phyloP scores from a whole-genome alignment of 2,329 filamentous ascomycete species.

The Beauveria varroae region DNA sequence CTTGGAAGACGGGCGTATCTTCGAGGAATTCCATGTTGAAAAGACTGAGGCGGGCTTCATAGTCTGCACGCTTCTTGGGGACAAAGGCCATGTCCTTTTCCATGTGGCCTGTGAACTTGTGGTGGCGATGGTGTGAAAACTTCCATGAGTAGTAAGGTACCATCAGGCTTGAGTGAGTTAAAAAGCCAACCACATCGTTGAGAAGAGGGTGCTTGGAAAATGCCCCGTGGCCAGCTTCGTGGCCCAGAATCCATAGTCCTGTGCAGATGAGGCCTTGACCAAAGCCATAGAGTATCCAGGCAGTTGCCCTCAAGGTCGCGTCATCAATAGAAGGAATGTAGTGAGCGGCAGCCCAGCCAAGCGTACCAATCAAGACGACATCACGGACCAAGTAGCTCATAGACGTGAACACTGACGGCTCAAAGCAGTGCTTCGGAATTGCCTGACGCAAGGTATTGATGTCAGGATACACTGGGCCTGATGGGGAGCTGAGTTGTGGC shows the following conservation, averaged over 20 bases:
- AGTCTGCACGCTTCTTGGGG: constrained; percentile 36
- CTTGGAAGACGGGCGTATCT: constrained; percentile 52
- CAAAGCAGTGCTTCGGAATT: constrained; percentile 56
- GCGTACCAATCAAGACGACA: constrained; percentile 36
- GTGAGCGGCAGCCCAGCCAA: background rate
- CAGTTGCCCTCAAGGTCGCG: constrained; percentile 32
- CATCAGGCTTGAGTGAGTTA: constrained; percentile 56
- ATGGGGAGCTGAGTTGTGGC: background rate
- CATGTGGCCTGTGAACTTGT: constrained; percentile 61
- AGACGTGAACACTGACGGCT: constrained; percentile 44
- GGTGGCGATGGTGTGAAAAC: constrained; percentile 62
- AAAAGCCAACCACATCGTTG: constrained; percentile 57
- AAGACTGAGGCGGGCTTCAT: constrained; percentile 23
- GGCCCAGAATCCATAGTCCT: constrained; percentile 63
- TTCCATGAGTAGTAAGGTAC: constrained; percentile 71
- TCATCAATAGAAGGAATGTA: constrained; percentile 46
- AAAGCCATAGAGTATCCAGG: constrained; percentile 55
- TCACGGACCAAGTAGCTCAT: constrained; percentile 51
- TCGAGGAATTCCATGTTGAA: constrained; percentile 47
- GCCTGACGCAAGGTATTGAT: constrained; percentile 42
- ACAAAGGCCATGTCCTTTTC: constrained; percentile 61
- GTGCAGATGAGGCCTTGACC: constrained; percentile 59
- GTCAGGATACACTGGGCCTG: constrained; percentile 30
- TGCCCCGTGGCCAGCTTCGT: constrained; percentile 64
- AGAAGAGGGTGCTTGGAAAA: constrained; percentile 50